These are phyloP conservation scores for Fusarium sp. DNA, from an alignment of 2,329 filamentous ascomycete species.

Conservation along the genomic window DNA sequence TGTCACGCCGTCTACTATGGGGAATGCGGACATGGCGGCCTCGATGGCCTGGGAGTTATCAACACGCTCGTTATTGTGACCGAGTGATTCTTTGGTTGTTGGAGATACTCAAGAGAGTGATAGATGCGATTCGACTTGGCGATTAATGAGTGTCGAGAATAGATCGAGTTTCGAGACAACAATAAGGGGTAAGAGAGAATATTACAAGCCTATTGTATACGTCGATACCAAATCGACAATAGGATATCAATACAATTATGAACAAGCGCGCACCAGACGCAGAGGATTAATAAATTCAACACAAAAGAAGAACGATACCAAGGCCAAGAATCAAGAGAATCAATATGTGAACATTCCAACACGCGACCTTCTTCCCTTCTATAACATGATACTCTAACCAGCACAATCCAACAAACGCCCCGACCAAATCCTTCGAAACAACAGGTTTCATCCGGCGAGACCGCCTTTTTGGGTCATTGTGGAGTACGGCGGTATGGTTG, in stretches of 20 bases:
- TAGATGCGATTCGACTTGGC: background rate
- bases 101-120: background rate
- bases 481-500: background rate
- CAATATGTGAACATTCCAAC: background rate
- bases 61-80: background rate
- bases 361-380: background rate
- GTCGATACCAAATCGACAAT: conserved; percentile 12
- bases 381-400: conserved; percentile 1
- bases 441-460: background rate
- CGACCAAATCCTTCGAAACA: conserved; percentile 15
- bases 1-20: conserved; percentile 27
- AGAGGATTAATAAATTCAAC: background rate
- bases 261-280: background rate
- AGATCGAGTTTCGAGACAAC: background rate
- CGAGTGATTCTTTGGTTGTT: background rate
- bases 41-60: background rate
- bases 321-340: background rate
- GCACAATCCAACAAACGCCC: conserved; percentile 10
- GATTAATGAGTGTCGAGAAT: background rate
- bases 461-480: background rate
- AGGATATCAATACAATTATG: background rate
- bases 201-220: background rate
- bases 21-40: conserved; percentile 23
- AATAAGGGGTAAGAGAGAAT: background rate
- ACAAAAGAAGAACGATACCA: background rate